These are phyloP conservation scores for Zymoseptoria ardabiliae DNA, from an alignment of 2,329 filamentous ascomycete genomes.

Conservation along the genomic window DNA sequence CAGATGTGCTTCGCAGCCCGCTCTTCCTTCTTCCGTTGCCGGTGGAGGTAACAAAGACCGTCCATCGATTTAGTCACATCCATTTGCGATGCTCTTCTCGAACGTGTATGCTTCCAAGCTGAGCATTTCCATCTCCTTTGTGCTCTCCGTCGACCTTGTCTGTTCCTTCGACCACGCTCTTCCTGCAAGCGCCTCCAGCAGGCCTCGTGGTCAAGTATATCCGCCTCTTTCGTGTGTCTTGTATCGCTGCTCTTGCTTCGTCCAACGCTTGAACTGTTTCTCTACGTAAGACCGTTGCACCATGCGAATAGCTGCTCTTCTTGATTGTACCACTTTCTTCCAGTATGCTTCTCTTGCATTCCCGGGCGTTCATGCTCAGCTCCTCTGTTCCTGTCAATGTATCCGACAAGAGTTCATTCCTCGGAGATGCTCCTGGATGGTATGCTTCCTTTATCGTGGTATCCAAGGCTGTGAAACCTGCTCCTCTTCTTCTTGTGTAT, in stretches of 20 bases:
- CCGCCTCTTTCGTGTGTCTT: background rate
- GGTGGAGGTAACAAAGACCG: background rate
- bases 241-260: background rate
- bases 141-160: too few relatives aligned
- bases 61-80: background rate
- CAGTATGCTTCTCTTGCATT: too few relatives aligned
- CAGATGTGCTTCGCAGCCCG: background rate
- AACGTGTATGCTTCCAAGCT: background rate
- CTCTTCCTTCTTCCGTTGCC: background rate
- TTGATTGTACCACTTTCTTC: too few relatives aligned
- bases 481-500: too few relatives aligned
- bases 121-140: background rate
- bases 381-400: too few relatives aligned
- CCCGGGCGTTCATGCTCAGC: too few relatives aligned
- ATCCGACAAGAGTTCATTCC: too few relatives aligned
- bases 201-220: background rate
- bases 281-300: background rate
- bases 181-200: background rate
- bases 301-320: background rate
- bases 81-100: background rate
- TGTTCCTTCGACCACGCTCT: background rate
- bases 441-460: too few relatives aligned
- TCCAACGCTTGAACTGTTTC: background rate
- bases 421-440: too few relatives aligned
- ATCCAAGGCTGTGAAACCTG: too few relatives aligned